Evolutionary conservation across 192 early-diverging fungal species (phyloP).

Genomic region (Coemansia sp.): DNA sequence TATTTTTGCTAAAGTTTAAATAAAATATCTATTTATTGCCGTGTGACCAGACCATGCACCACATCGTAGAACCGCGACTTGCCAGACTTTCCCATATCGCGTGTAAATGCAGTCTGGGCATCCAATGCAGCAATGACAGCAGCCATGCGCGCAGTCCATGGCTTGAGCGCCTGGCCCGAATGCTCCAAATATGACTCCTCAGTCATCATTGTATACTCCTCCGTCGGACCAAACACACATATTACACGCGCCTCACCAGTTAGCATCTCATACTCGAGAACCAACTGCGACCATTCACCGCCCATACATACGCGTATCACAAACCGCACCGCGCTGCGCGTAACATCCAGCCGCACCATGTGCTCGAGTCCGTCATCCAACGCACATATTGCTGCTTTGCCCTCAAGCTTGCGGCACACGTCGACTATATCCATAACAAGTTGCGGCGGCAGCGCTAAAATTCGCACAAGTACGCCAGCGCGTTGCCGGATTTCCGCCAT

Average conservation of each 20-base stretch:
- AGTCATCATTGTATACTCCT: neutral
- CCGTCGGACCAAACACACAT: conserved; percentile 8
- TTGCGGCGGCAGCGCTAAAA: conserved; percentile 45
- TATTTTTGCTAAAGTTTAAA: neutral
- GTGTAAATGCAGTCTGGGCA: conserved; percentile 39
- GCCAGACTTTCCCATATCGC: conserved; percentile 45
- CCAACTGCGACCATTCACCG: conserved; percentile 16
- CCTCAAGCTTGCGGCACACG: conserved; percentile 24
- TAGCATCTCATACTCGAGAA: conserved; percentile 30
- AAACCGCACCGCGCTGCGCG: neutral
- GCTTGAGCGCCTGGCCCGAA: neutral
- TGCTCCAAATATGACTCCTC: neutral
- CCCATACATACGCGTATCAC: neutral
- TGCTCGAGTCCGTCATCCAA: conserved; percentile 30
- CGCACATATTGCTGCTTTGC: conserved; percentile 20
- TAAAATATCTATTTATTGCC: neutral
- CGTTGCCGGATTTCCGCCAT: conserved; percentile 31
- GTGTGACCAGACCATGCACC: conserved; percentile 8
- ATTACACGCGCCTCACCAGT: conserved; percentile 20
- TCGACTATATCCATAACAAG: conserved; percentile 47
- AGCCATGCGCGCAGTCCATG: conserved; percentile 22
- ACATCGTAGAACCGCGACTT: conserved; percentile 50
- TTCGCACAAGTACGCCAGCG: conserved; percentile 38
- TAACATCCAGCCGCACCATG: conserved; percentile 26
- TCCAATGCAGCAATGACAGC: conserved; percentile 23